Conservation (phyloP, 257 asterid genomes). For the Solanum acaule region DNA sequence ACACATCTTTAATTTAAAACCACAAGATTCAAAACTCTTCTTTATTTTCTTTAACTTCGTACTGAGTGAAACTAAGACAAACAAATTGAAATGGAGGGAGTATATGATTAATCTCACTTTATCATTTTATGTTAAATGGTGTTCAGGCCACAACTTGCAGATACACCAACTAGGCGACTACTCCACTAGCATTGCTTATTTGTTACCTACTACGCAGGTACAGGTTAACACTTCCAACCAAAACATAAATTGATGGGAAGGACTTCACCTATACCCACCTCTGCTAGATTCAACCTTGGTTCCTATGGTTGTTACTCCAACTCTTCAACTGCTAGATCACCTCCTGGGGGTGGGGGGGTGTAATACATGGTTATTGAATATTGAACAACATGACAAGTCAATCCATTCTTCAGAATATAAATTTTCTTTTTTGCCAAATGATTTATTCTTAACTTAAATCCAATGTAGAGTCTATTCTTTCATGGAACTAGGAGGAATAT, state of each 20-base stretch:
- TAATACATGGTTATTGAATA: background rate
- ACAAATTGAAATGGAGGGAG: background rate
- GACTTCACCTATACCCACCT: background rate
- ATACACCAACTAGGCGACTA: background rate
- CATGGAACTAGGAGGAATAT: background rate
- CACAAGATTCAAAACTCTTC: background rate
- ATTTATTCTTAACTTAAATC: background rate
- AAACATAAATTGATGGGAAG: background rate
- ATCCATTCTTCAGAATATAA: background rate
- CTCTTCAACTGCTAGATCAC: background rate
- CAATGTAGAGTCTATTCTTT: background rate
- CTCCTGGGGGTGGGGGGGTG: background rate
- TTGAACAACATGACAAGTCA: background rate
- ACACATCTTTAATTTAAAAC: background rate
- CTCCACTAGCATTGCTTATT: background rate
- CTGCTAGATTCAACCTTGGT: background rate
- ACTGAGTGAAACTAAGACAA: background rate
- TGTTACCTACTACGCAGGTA: background rate
- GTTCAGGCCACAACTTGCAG: background rate
- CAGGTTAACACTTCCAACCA: background rate
- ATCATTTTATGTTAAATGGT: background rate
- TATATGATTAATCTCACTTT: background rate
- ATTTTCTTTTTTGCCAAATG: background rate
- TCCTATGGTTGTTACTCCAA: background rate
- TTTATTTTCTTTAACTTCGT: background rate